Evolutionary conservation across 2,329 filamentous ascomycete species (phyloP).

Genomic region (Trichoderma koningii): DNA sequence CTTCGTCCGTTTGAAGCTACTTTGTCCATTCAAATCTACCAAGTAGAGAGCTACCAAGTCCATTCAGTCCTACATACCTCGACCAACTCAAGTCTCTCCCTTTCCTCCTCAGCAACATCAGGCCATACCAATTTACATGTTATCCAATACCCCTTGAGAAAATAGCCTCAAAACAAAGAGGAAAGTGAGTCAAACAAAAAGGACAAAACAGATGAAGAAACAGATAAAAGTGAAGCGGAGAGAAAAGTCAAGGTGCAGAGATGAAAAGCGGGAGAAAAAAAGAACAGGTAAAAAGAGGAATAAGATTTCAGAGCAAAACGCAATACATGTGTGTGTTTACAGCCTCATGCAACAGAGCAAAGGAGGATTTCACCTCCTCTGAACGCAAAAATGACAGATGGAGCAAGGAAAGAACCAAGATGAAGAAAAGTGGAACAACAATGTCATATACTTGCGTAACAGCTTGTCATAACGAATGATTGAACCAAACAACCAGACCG

Average conservation of each 20-base stretch:
- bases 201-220: neutral
- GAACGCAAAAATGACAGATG: neutral
- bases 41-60: neutral
- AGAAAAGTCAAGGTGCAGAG: neutral
- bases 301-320: neutral
- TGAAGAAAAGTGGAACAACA: neutral
- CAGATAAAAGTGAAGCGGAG: neutral
- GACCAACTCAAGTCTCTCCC: neutral
- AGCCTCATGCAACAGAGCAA: too few relatives aligned
- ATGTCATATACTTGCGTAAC: slow-evolving; percentile 20
- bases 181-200: neutral
- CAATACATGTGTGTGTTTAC: too few relatives aligned
- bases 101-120: neutral
- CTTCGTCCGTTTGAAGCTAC: too few relatives aligned
- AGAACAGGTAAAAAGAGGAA: neutral
- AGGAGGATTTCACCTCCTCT: neutral
- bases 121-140: slow-evolving; percentile 1
- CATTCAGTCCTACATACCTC: too few relatives aligned
- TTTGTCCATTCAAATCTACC: slow-evolving; percentile 1
- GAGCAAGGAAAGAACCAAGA: neutral
- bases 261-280: neutral
- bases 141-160: neutral
- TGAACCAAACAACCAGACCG: slow-evolving; percentile 20
- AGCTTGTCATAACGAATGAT: slow-evolving; percentile 5
- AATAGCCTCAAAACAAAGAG: neutral